Evolutionary conservation across 2,329 filamentous ascomycete genomes (phyloP).

Genomic region (Myriosclerotinia duriaeana): DNA sequence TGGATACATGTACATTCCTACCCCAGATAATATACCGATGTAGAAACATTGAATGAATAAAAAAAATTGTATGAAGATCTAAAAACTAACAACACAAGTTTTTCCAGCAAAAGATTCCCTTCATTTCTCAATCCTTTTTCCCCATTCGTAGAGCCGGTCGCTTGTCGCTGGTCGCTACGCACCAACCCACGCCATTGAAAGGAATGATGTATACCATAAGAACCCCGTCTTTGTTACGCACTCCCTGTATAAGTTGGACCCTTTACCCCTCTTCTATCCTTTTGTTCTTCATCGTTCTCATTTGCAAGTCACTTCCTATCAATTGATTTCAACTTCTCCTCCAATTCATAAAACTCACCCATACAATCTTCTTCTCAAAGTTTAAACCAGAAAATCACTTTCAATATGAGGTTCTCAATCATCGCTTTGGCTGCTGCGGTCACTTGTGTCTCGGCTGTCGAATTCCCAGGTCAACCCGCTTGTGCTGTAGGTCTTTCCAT

Average conservation of each 20-base stretch:
- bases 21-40: too few species aligned
- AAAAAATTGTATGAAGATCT: not conserved
- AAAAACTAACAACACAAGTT: not conserved
- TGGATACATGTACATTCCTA: not conserved
- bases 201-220: constrained; percentile 1
- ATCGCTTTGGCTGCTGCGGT: not conserved
- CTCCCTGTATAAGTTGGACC: not conserved
- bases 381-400: not conserved
- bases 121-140: not conserved
- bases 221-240: not conserved
- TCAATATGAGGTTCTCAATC: constrained; percentile 15
- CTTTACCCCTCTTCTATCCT: not conserved
- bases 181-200: not conserved
- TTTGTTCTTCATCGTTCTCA: constrained; percentile 16
- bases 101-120: not conserved
- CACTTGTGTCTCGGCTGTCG: not conserved
- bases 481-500: not conserved
- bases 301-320: not conserved
- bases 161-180: not conserved
- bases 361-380: not conserved
- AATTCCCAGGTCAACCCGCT: constrained; percentile 12
- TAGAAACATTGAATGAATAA: not conserved
- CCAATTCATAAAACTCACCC: not conserved
- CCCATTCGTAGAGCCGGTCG: not conserved
- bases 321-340: not conserved